phyloP scores from a whole-genome alignment of 2,329 filamentous ascomycete genomes.

The Ophiostoma tasmaniense region DNA sequence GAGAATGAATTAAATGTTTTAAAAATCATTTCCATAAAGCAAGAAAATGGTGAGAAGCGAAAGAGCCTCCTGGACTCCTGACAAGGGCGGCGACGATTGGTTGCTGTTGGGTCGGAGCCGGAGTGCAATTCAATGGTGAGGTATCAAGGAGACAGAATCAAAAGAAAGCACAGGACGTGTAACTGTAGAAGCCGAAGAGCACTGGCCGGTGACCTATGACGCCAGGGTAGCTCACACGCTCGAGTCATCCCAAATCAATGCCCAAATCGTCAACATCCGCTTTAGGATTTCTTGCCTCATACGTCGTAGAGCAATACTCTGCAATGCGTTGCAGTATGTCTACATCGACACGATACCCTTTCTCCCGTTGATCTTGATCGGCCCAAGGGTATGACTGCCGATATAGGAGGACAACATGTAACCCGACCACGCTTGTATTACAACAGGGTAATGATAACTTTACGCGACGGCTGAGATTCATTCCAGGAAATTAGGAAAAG shows the following conservation, averaged over 20 bases:
- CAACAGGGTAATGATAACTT: neutral
- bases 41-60: neutral
- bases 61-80: neutral
- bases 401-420: neutral
- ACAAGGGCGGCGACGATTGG: neutral
- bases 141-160: neutral
- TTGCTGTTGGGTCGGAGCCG: neutral
- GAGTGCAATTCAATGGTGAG: neutral
- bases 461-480: neutral
- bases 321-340: no score
- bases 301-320: neutral
- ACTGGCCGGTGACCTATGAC: neutral
- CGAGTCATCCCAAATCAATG: neutral
- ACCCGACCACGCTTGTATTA: neutral
- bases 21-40: neutral
- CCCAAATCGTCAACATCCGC: neutral
- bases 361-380: conserved; percentile 3
- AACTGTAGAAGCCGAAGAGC: neutral
- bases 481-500: neutral
- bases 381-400: neutral
- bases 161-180: neutral
- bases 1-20: neutral
- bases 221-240: neutral
- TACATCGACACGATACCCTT: neutral
- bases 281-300: neutral